Evolutionary conservation across 2,329 filamentous ascomycete genomes (phyloP), one percentile per base, ranked within the genome.

Genomic region (Passalora sequoiae): DNA sequence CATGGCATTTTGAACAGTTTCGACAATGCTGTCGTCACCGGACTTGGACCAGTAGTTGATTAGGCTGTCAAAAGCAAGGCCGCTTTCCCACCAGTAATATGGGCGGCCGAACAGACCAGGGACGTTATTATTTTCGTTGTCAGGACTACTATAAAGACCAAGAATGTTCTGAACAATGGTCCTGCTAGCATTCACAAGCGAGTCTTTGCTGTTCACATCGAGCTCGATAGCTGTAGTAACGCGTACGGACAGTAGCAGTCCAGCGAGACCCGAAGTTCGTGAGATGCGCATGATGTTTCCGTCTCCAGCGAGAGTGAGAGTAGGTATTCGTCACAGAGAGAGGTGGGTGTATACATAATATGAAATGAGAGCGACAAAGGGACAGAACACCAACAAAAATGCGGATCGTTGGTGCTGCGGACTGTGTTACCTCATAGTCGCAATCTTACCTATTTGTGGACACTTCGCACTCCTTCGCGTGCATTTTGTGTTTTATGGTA

Each of bases 41-140:
- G 82, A 85, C 59, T 76, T 78, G 58, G 83, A 74, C 49, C 78
- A 84, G 61, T 86, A 86, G 62, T 86, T 80, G 21, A 86, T 65
- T 71, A 86, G 75, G 24, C 75, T 69, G n/a, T 80, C 80, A 74
- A 80, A 83, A 45, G 81, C 71, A 6, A 78, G 79, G 37, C 81
- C 81, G 25, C 72, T 70, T 54, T 81, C 75, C 80, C 80, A 83
- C 77, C 77, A 83, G 67, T 80, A 62, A 49, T 60, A 63, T 2
- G 57, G 56, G 0, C 46, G 17, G 2, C 47, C 44, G 9, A 62
- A 52, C 4, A 60, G 38, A 9, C 59, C 59, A 6, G 57, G 55
- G 8, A 51, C 49, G 1, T 15, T n/a, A 13, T 38, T 15, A 25
- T 40, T 46, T 9, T 39, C 30, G 10, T 35, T 19, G 30, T 21